Conservation (phyloP, 2,329 filamentous ascomycete genomes). For the Aureobasidium sp. region DNA sequence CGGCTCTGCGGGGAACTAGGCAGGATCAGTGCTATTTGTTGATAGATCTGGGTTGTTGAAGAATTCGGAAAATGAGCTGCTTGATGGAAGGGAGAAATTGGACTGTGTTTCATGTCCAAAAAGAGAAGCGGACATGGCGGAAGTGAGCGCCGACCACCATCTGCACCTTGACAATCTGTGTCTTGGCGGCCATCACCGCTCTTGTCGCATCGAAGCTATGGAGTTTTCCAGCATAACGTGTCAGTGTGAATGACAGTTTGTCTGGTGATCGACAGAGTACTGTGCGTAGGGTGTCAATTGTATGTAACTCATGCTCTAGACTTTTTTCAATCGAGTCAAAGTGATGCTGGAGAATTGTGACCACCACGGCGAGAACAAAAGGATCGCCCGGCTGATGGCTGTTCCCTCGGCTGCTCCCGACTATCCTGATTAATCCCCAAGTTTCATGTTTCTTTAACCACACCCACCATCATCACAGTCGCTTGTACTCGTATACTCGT, state of each 20-base stretch:
- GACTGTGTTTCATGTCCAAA: slow-evolving; percentile 11
- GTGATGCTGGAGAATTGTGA: background rate
- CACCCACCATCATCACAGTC: background rate
- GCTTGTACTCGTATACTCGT: background rate
- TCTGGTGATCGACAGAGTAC: background rate
- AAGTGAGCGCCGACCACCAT: background rate
- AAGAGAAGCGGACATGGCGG: background rate
- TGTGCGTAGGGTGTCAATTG: no score
- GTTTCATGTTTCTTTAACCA: slow-evolving; percentile 1
- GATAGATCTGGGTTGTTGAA: background rate
- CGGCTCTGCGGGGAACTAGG: background rate
- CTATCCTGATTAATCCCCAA: background rate
- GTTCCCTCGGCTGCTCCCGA: slow-evolving; percentile 2
- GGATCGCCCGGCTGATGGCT: slow-evolving; percentile 3
- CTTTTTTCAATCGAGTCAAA: background rate
- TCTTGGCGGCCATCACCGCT: background rate
- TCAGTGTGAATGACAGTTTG: background rate
- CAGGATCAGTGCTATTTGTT: background rate
- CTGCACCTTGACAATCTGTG: background rate
- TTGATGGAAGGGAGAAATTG: slow-evolving; percentile 3
- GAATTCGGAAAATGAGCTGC: background rate
- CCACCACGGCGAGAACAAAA: background rate
- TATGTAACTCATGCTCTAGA: background rate
- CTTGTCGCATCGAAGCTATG: background rate
- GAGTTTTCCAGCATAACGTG: background rate